A percentile compares a stretch with the other conserved stretches of the same genome.
These are phyloP conservation scores for Apophysomyces elegans DNA, from an alignment of 371 early-diverging fungal genomes.

Conservation along the genomic window DNA sequence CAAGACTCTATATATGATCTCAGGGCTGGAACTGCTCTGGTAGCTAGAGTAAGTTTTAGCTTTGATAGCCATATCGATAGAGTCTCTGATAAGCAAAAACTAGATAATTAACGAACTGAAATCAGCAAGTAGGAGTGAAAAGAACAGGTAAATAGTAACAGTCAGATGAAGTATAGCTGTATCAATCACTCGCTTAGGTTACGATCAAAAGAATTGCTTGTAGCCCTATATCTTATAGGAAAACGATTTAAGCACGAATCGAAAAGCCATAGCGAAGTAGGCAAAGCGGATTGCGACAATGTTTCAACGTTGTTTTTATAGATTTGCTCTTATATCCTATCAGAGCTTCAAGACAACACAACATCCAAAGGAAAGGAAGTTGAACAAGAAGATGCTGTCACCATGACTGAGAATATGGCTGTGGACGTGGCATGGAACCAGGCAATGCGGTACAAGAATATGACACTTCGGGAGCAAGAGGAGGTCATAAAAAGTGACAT, in stretches of 20 bases:
- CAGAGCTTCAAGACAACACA: conserved; percentile 15
- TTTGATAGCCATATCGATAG: background rate
- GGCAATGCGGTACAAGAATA: conserved; percentile 33
- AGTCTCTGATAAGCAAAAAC: background rate
- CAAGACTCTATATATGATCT: background rate
- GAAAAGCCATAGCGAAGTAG: conserved; percentile 15
- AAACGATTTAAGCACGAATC: conserved; percentile 33
- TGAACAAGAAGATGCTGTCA: conserved; percentile 1
- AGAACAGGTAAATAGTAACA: conserved; percentile 2
- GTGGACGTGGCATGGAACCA: conserved; percentile 40
- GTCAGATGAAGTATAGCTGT: conserved; percentile 8
- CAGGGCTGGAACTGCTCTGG: background rate
- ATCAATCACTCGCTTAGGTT: conserved; percentile 7
- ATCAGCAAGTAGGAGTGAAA: background rate
- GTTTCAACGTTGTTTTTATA: conserved; percentile 1
- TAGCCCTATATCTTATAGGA: conserved; percentile 35
- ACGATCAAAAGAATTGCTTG: conserved; percentile 34
- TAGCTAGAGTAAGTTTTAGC: conserved; percentile 1
- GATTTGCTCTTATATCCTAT: conserved; percentile 26
- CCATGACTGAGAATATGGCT: conserved; percentile 2
- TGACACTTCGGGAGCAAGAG: conserved; percentile 43
- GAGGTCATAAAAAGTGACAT: conserved; percentile 25
- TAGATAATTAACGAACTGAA: background rate
- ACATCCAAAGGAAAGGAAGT: conserved; percentile 6
- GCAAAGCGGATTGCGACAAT: background rate